A percentile compares a stretch with the other conserved stretches of the same genome.
phyloP scores from a whole-genome alignment of 768 basidiomycete genomes.

The Leccinum arenicola region DNA sequence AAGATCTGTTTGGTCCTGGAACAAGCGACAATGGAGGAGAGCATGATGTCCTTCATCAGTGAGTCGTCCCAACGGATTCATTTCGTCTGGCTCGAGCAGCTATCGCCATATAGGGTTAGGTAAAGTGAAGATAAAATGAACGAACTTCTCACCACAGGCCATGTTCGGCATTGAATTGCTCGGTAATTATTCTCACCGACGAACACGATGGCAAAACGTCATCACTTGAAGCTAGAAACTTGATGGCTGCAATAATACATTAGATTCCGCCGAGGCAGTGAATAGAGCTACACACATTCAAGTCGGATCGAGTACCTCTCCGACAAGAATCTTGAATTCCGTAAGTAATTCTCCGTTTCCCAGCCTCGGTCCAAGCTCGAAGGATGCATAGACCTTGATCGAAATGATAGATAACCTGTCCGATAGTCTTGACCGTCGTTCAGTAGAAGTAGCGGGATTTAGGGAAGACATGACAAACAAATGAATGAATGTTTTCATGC shows the following conservation, averaged over 20 bases:
- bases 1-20: neutral
- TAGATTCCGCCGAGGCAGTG: neutral
- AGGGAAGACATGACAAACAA: neutral
- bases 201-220: neutral
- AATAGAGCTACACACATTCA: neutral
- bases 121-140: neutral
- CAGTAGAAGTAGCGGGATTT: neutral
- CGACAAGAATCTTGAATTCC: neutral
- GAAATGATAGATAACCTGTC: neutral
- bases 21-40: neutral
- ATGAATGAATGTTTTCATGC: neutral
- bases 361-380: neutral
- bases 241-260: neutral
- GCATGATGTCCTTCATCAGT: neutral
- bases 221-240: neutral
- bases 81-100: neutral
- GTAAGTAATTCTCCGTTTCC: neutral
- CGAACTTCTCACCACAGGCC: neutral
- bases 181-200: neutral
- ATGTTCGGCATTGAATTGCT: neutral
- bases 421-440: neutral
- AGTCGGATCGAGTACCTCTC: neutral
- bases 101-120: neutral
- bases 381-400: neutral
- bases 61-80: neutral